phyloP scores from a whole-genome alignment of 2,329 filamentous ascomycete genomes.

The Sporothrix euskadiensis region DNA sequence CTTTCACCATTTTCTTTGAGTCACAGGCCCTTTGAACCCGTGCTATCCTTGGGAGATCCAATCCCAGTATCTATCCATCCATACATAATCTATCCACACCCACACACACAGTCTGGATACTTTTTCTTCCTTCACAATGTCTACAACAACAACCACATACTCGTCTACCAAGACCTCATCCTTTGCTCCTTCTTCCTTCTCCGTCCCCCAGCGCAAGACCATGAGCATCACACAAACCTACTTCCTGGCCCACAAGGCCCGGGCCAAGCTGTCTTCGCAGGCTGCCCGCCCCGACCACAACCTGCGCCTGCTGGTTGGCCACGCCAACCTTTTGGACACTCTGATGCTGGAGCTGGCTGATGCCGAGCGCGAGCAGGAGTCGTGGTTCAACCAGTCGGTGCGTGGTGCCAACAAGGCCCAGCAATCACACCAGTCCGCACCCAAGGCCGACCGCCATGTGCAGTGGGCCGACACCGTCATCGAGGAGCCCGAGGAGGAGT shows the following conservation, averaged over 20 bases:
- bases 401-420: conserved; percentile 62
- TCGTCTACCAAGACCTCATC: conserved; percentile 25
- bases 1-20: conserved; percentile 28
- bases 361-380: conserved; percentile 92
- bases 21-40: conserved; percentile 31
- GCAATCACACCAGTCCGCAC: conserved; percentile 36
- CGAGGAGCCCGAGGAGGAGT: conserved; percentile 72
- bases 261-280: conserved; percentile 92
- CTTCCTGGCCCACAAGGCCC: conserved; percentile 95
- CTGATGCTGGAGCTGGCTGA: conserved; percentile 89
- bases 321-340: conserved; percentile 96
- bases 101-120: background rate
- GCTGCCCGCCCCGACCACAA: conserved; percentile 90
- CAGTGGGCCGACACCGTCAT: conserved; percentile 82
- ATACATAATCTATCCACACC: conserved; percentile 25
- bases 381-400: conserved; percentile 96
- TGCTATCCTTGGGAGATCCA: background rate
- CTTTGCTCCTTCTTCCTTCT: conserved; percentile 44
- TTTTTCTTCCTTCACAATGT: conserved; percentile 30
- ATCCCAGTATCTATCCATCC: conserved; percentile 21
- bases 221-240: conserved; percentile 99
- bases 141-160: conserved; percentile 28
- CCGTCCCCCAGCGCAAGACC: conserved; percentile 64
- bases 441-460: conserved; percentile 66
- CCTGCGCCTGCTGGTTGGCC: conserved; percentile 90